Evolutionary conservation across 1,284 basidiomycete species (phyloP).

Genomic region (Austroboletus novae-zelandiae): DNA sequence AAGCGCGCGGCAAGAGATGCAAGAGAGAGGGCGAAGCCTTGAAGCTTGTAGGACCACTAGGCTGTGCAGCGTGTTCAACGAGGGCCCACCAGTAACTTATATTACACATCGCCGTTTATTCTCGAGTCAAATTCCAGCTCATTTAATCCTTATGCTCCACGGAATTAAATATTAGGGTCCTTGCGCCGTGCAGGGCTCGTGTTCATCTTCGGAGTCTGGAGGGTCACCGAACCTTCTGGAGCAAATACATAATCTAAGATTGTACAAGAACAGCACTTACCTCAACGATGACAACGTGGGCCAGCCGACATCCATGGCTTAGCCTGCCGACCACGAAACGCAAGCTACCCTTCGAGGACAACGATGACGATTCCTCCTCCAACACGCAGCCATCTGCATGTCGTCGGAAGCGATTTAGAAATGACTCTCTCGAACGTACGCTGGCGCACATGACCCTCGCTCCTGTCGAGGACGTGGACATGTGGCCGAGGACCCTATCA

Average conservation of each 20-base stretch:
- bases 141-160: neutral
- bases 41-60: conserved; percentile 8
- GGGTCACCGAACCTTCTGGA: conserved; percentile 9
- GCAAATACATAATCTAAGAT: neutral
- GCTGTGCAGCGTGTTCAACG: neutral
- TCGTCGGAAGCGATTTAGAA: conserved; percentile 49
- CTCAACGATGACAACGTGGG: conserved; percentile 31
- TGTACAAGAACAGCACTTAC: neutral
- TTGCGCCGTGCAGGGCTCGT: neutral
- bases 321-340: conserved; percentile 47
- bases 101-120: conserved; percentile 11
- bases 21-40: conserved; percentile 44
- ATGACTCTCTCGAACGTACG: conserved; percentile 52
- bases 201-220: neutral
- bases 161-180: neutral
- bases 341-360: conserved; percentile 34
- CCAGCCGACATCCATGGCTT: conserved; percentile 56
- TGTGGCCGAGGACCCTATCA: conserved; percentile 5
- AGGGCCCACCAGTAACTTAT: conserved; percentile 2
- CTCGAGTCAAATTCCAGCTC: conserved; percentile 13
- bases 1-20: conserved; percentile 62
- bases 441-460: conserved; percentile 52
- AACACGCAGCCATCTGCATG: conserved; percentile 10
- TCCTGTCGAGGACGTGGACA: conserved; percentile 15
- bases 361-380: conserved; percentile 12